These are phyloP conservation scores for Cunninghamia lanceolata DNA, from an alignment of 75 land plant species.

Conservation along the genomic window DNA sequence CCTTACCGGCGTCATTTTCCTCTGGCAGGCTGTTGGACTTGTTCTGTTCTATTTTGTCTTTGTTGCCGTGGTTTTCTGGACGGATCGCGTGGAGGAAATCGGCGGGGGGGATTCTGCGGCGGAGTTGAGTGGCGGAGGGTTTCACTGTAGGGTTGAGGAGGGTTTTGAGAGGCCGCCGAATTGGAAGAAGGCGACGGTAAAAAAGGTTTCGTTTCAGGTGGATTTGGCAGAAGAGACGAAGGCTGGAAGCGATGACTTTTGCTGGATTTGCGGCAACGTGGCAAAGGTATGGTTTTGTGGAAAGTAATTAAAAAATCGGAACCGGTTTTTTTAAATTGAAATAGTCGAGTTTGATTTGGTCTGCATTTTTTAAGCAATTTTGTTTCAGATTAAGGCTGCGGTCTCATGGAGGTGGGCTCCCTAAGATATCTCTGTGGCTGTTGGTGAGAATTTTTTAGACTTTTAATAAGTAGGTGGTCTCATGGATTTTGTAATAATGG, in stretches of 20 bases:
- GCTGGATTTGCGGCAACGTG: slow-evolving; percentile 4
- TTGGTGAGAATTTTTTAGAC: no score
- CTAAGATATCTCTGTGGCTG: no score
- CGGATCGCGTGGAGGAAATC: slow-evolving; percentile 47
- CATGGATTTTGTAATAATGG: no score
- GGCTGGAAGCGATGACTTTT: background rate
- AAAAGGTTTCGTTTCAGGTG: background rate
- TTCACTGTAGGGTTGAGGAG: slow-evolving; percentile 7
- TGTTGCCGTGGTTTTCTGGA: slow-evolving; percentile 80
- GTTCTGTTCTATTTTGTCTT: slow-evolving; percentile 73
- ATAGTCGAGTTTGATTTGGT: background rate
- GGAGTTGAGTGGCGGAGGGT: slow-evolving; percentile 11
- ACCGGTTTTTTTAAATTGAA: background rate
- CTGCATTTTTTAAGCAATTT: background rate
- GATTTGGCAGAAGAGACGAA: background rate
- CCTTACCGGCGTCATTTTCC: slow-evolving; percentile 65
- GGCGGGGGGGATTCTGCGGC: background rate
- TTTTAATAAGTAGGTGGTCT: no score
- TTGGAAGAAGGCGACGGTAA: background rate
- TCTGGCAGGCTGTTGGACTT: slow-evolving; percentile 91
- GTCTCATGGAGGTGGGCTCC: no score
- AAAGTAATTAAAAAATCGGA: background rate
- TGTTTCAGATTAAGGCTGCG: background rate
- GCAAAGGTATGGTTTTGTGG: background rate
- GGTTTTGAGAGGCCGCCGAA: background rate